Percentiles rank a stretch among this genome's conserved stretches.
phyloP scores from a whole-genome alignment of 495 filamentous ascomycete species.

The Cercophora newfieldiana region DNA sequence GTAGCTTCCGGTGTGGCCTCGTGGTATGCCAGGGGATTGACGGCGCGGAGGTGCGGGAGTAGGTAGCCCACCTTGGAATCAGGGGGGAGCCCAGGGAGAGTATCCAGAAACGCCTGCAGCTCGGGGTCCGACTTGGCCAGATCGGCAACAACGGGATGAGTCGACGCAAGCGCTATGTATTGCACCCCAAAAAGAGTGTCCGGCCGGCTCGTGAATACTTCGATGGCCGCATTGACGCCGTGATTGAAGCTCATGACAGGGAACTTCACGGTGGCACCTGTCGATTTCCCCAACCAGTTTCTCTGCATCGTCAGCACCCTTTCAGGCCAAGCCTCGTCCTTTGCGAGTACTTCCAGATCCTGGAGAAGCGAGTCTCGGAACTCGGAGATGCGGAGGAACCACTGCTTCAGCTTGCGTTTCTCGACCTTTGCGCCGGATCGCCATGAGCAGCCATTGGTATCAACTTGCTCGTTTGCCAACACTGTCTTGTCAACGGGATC shows the following conservation, averaged over 20 bases:
- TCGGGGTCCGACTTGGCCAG: constrained; percentile 58
- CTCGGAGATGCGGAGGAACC: constrained; percentile 83
- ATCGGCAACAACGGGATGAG: constrained; percentile 67
- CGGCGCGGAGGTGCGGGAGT: constrained; percentile 59
- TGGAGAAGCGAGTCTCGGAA: constrained; percentile 73
- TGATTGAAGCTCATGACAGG: constrained; percentile 46
- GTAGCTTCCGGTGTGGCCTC: constrained; percentile 49
- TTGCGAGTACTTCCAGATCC: constrained; percentile 65
- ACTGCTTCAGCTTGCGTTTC: constrained; percentile 77
- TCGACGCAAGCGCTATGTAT: constrained; percentile 75
- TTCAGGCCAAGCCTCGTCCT: constrained; percentile 72
- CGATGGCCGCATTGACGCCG: constrained; percentile 48
- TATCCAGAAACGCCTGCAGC: constrained; percentile 67
- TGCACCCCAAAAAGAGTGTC: constrained; percentile 85
- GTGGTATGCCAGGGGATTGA: constrained; percentile 65
- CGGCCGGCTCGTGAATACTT: constrained; percentile 79
- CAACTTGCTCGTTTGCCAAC: constrained; percentile 88
- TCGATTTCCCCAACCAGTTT: constrained; percentile 84
- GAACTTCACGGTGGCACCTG: constrained; percentile 72
- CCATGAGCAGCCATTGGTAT: constrained; percentile 81
- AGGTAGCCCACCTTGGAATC: constrained; percentile 77
- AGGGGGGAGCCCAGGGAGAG: constrained; percentile 58
- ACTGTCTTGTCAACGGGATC: constrained; percentile 89
- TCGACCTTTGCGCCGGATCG: constrained; percentile 84
- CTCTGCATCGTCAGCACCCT: constrained; percentile 79